Evolutionary conservation across 1,284 basidiomycete genomes (phyloP).

Genomic region (Heterobasidion occidentale): DNA sequence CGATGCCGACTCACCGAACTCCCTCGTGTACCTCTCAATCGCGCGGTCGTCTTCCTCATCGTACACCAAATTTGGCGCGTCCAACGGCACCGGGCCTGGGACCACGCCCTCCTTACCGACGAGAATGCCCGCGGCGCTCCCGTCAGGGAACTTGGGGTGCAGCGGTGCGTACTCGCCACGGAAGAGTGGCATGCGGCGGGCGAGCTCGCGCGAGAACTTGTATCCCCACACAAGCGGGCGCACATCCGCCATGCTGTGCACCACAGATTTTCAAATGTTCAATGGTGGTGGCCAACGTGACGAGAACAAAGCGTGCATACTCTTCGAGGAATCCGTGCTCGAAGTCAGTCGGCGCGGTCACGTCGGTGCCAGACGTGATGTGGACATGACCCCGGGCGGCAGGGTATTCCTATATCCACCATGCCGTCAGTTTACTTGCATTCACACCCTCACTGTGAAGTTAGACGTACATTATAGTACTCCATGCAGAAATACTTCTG

Average conservation of each 20-base stretch:
- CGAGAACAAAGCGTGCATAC: neutral
- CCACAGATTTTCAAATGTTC: neutral
- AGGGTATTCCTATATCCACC: neutral
- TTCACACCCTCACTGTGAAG: neutral
- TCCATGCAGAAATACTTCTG: neutral
- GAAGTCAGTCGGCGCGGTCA: neutral
- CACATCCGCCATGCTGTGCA: slow-evolving; percentile 34
- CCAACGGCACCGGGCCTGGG: slow-evolving; percentile 27
- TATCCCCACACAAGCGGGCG: slow-evolving; percentile 30
- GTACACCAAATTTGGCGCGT: slow-evolving; percentile 42
- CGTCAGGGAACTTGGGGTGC: slow-evolving; percentile 24
- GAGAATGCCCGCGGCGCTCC: slow-evolving; percentile 33
- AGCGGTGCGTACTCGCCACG: slow-evolving; percentile 21
- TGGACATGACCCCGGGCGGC: neutral
- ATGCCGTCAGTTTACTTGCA: neutral
- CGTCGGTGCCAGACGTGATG: neutral
- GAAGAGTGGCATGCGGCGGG: slow-evolving; percentile 26
- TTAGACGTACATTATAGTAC: neutral
- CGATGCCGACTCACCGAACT: slow-evolving; percentile 14
- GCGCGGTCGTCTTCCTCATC: slow-evolving; percentile 43
- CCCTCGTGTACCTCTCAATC: slow-evolving; percentile 34
- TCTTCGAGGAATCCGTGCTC: slow-evolving; percentile 1
- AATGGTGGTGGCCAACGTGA: neutral
- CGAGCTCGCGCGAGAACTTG: slow-evolving; percentile 26
- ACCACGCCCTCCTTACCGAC: slow-evolving; percentile 4